A percentile compares a stretch with the other conserved stretches of the same genome.
Conservation (phyloP, 257 asterid genomes). For the Agastache rugosa region DNA sequence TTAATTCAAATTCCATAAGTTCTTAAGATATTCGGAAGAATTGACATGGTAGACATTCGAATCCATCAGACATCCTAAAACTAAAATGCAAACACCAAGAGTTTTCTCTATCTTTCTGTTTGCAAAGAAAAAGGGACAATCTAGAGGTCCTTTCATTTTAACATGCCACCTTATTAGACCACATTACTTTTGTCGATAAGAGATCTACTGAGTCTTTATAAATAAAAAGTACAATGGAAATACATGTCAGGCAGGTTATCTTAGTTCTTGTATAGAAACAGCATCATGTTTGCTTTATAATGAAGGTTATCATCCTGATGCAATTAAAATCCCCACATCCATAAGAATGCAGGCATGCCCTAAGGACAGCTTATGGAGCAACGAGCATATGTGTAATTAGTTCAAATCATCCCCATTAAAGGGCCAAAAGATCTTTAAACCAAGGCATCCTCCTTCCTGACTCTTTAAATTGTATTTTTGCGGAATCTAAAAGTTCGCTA, state of each 20-base stretch:
- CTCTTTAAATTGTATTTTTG: neutral
- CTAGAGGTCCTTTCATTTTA: neutral
- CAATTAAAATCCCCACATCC: neutral
- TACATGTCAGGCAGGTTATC: neutral
- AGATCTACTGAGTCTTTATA: neutral
- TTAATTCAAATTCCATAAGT: neutral
- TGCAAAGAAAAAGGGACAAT: slow-evolving; percentile 7
- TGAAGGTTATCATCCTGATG: slow-evolving; percentile 1
- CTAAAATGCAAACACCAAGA: neutral
- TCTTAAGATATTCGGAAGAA: neutral
- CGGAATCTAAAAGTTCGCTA: neutral
- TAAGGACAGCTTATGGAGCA: neutral
- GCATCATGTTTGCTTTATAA: neutral
- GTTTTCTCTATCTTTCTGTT: slow-evolving; percentile 4
- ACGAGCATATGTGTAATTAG: neutral
- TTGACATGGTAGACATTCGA: slow-evolving; percentile 9
- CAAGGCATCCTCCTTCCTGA: slow-evolving; percentile 9
- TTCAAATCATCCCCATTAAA: neutral
- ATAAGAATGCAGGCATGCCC: neutral
- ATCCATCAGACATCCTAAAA: neutral
- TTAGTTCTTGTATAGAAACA: neutral
- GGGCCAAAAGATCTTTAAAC: neutral
- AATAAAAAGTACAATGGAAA: neutral
- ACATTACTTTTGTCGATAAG: neutral
- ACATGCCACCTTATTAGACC: neutral